Evolutionary conservation across 495 filamentous ascomycete species (phyloP), one percentile per base, ranked within the genome.

Genomic region (Cetradonia linearis): DNA sequence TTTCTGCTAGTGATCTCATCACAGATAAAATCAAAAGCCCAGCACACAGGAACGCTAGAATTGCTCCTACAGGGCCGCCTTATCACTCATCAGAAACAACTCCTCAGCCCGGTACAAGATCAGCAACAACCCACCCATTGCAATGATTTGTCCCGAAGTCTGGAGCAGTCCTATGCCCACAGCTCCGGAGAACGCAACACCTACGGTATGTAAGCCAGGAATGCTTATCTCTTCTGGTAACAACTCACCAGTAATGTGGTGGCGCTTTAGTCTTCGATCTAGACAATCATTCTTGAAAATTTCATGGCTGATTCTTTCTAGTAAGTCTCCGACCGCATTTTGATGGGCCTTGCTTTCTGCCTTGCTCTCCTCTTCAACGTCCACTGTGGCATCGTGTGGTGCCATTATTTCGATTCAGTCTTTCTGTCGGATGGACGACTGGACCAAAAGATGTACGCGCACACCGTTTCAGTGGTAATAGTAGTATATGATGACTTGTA

Each of bases 161-260:
- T 70, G 67, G 57, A 74, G 72, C 3, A 78, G 65, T 9, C 76
- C 76, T 1, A 70, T 70, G 2, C 76, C 76, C 4, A 77, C 67
- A 1, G 69, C 73, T 6, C 70, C 70, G 37, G 70, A 70, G 50
- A 76, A 66, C 0, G 70, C 68, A 28, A 76, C 76, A 13, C 65
- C 66, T 68, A 27, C 16, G 3, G 11, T 13, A 20, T 16, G 13
- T 49, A 20, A 55, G 31, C 14, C 13, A 38, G 34, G 18, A 25
- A 46, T 50, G 14, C 13, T 42, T 52, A n/a, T 20, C 2, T 23
- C 14, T 0, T 30, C 34, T 38, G 16, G n/a, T 14, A 44, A 8
- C 16, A 9, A 33, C 33, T 30, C 31, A 68, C 67, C 65, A n/a
- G 67, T 69, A 23, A 67, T 63, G 27, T 69, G 67, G 49, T 67